Conservation (phyloP, 768 basidiomycete genomes). For the Auricularia auricula-judae region DNA sequence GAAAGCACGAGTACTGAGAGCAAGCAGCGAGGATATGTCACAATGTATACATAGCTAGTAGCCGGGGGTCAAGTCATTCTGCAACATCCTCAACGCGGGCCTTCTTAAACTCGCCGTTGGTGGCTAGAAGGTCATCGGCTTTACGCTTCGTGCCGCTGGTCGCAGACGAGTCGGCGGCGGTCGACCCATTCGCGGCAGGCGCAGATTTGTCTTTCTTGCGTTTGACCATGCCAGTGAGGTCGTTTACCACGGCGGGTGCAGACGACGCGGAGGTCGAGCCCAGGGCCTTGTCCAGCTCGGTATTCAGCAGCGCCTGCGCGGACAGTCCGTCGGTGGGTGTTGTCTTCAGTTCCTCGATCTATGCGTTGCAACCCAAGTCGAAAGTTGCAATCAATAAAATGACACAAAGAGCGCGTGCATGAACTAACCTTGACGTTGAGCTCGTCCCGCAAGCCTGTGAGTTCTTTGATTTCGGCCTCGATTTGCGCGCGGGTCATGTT, state of each 20-base stretch:
- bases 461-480: conserved; percentile 69
- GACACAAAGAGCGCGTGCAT: neutral
- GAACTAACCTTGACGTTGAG: conserved; percentile 64
- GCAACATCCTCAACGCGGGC: neutral
- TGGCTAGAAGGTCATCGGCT: conserved; percentile 44
- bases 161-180: conserved; percentile 4
- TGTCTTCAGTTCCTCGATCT: conserved; percentile 88
- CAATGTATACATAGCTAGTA: too few relatives aligned
- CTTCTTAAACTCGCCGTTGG: neutral
- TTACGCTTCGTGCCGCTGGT: conserved; percentile 43
- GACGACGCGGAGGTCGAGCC: conserved; percentile 26
- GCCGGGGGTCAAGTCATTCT: neutral
- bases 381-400: too few relatives aligned
- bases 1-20: too few relatives aligned
- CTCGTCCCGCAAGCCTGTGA: conserved; percentile 66
- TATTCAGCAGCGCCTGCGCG: conserved; percentile 62
- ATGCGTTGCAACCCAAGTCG: neutral
- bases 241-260: conserved; percentile 47
- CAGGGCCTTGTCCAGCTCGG: conserved; percentile 61
- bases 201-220: conserved; percentile 66
- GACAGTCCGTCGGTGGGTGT: conserved; percentile 54
- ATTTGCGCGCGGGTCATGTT: conserved; percentile 66
- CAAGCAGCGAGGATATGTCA: too few relatives aligned
- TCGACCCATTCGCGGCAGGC: conserved; percentile 18
- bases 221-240: conserved; percentile 74